A percentile compares a stretch with the other conserved stretches of the same genome.
These are phyloP conservation scores for Backusella circina DNA, from an alignment of 192 early-diverging fungal genomes.

Conservation along the genomic window DNA sequence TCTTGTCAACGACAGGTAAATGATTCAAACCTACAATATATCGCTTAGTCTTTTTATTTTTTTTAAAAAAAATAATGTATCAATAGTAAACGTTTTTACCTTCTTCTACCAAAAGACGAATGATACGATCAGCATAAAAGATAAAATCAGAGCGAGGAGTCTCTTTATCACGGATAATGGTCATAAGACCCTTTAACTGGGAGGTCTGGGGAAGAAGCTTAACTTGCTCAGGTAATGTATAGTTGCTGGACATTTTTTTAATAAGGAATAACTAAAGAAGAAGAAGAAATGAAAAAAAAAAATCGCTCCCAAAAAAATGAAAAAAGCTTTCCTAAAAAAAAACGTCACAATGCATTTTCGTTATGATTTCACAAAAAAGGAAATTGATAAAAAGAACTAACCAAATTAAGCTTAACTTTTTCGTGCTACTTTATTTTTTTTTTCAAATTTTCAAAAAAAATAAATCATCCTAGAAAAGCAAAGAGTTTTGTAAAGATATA, in stretches of 20 bases:
- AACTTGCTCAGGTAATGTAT: slow-evolving; percentile 52
- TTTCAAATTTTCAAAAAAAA: background rate
- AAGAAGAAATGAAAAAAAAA: slow-evolving; percentile 26
- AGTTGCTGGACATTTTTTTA: slow-evolving; percentile 8
- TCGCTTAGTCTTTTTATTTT: background rate
- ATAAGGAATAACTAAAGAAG: background rate
- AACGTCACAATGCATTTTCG: background rate
- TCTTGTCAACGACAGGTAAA: slow-evolving; percentile 78
- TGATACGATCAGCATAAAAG: slow-evolving; percentile 87
- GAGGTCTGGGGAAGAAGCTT: slow-evolving; percentile 67
- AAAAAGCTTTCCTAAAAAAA: background rate
- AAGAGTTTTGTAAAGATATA: too few species aligned
- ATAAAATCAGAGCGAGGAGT: slow-evolving; percentile 90
- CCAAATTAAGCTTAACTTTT: background rate
- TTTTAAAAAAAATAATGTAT: background rate
- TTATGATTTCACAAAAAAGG: background rate
- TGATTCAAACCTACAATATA: slow-evolving; percentile 72
- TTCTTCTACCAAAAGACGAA: slow-evolving; percentile 89
- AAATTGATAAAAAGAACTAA: background rate
- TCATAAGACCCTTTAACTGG: slow-evolving; percentile 77
- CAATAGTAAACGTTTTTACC: slow-evolving; percentile 34
- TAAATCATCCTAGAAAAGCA: background rate
- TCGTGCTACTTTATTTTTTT: background rate
- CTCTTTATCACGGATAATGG: slow-evolving; percentile 78
- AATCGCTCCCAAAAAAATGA: background rate